Conservation (phyloP, 352 stramenopile species). For the Lagenidium sp. region DNA sequence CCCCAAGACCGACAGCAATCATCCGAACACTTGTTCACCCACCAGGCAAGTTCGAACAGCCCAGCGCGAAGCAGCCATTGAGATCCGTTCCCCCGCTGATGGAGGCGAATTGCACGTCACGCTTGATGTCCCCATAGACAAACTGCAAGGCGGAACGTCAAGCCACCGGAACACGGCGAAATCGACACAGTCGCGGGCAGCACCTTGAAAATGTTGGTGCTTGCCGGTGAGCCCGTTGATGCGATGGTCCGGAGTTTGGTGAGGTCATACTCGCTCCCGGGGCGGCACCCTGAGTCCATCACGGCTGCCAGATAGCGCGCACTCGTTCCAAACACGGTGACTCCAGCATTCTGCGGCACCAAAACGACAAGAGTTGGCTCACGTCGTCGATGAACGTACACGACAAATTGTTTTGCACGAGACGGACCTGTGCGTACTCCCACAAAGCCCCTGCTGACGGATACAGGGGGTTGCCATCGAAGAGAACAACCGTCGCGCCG, state of each 20-base stretch:
- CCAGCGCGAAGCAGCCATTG: constrained; percentile 71
- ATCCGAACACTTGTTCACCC: too few species aligned
- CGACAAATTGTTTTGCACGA: too few species aligned
- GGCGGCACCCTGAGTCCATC: constrained; percentile 57
- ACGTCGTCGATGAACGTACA: neutral
- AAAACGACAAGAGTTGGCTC: neutral
- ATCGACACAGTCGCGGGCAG: too few species aligned
- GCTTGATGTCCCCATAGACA: constrained; percentile 69
- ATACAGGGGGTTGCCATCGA: constrained; percentile 70
- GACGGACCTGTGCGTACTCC: constrained; percentile 39
- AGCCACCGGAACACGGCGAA: too few species aligned
- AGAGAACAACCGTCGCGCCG: constrained; percentile 67
- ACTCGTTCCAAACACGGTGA: constrained; percentile 67
- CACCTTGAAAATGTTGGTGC: constrained; percentile 70
- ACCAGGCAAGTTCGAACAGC: constrained; percentile 65
- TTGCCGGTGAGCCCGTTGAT: constrained; percentile 64
- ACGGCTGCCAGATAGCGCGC: constrained; percentile 67
- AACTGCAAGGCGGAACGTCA: too few species aligned
- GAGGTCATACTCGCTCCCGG: constrained; percentile 51
- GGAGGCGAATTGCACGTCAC: constrained; percentile 65
- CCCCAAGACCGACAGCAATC: neutral
- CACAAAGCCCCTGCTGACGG: constrained; percentile 39
- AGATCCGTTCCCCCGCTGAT: constrained; percentile 83
- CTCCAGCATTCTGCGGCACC: constrained; percentile 24
- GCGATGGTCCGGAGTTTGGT: constrained; percentile 58